Evolutionary conservation across 768 basidiomycete species (phyloP).

Genomic region (Xanthoconium stramineum): DNA sequence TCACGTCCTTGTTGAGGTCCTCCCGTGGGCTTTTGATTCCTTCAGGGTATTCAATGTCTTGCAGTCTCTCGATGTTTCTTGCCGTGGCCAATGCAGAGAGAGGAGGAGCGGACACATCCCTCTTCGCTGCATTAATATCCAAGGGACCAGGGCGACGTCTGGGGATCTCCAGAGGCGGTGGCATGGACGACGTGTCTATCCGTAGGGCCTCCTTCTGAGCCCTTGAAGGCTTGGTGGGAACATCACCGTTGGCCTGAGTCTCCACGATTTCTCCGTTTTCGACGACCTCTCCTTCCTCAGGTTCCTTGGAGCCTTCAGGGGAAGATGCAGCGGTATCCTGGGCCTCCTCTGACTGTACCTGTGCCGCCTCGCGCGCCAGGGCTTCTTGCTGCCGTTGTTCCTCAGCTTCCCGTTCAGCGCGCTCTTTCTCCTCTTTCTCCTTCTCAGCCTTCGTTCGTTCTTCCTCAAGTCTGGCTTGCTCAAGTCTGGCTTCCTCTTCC

Average conservation of each 20-base stretch:
- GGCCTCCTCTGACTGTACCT: conserved; percentile 37
- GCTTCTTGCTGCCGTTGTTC: conserved; percentile 29
- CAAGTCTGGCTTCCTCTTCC: conserved; percentile 23
- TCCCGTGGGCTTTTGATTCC: conserved; percentile 77
- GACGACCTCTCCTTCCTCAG: conserved; percentile 37
- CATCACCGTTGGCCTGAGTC: conserved; percentile 31
- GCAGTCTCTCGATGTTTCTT: conserved; percentile 79
- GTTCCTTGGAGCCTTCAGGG: conserved; percentile 45
- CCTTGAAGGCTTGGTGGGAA: conserved; percentile 39
- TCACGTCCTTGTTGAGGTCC: conserved; percentile 80
- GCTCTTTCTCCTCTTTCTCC: conserved; percentile 43
- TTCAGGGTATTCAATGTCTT: conserved; percentile 74
- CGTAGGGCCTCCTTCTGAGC: conserved; percentile 52
- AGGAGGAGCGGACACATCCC: conserved; percentile 30
- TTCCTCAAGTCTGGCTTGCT: conserved; percentile 29
- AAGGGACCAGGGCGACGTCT: conserved; percentile 67
- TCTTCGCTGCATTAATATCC: conserved; percentile 58
- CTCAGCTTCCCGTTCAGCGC: conserved; percentile 33
- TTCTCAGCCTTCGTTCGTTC: conserved; percentile 30
- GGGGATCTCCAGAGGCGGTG: conserved; percentile 38
- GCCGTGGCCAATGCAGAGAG: conserved; percentile 74
- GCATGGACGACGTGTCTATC: conserved; percentile 56
- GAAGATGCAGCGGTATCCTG: conserved; percentile 34
- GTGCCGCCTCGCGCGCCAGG: conserved; percentile 18
- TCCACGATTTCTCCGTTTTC: conserved; percentile 32